Evolutionary conservation across 176 grass and related monocot species (phyloP).

Genomic region (Saccharum spontaneum): DNA sequence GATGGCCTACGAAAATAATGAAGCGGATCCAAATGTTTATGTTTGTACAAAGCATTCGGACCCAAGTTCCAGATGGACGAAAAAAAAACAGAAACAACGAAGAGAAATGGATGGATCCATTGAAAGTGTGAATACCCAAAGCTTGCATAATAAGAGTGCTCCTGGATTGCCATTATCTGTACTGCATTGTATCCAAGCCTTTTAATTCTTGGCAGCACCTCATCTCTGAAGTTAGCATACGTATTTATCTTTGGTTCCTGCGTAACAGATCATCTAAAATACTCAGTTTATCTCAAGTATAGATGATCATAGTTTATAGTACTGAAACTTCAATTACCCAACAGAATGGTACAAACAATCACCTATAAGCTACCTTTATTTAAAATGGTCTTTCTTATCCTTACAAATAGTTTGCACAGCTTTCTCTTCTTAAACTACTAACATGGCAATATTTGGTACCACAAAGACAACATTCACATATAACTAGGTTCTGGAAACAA

Average conservation of each 20-base stretch:
- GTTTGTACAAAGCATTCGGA: background rate
- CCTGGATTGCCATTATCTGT: constrained; percentile 99
- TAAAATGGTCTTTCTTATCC: constrained; percentile 7
- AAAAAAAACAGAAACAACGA: background rate
- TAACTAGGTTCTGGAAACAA: constrained; percentile 22
- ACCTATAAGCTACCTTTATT: background rate
- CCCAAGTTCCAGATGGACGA: background rate
- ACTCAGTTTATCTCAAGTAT: constrained; percentile 30
- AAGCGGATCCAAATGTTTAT: background rate
- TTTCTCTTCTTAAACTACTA: constrained; percentile 13
- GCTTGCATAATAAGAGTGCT: constrained; percentile 96
- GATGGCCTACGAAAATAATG: background rate
- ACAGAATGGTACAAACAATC: constrained; percentile 1
- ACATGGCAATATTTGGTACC: constrained; percentile 4
- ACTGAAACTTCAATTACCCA: constrained; percentile 1
- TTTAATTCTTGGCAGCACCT: constrained; percentile 94
- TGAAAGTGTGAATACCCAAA: constrained; percentile 64
- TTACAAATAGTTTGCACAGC: background rate
- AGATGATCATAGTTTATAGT: background rate
- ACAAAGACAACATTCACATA: constrained; percentile 16
- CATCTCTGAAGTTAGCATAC: constrained; percentile 94
- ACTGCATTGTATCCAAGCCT: constrained; percentile 96
- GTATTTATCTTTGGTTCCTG: constrained; percentile 95
- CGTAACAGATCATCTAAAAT: constrained; percentile 28
- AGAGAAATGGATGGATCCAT: constrained; percentile 24